A percentile compares a stretch with the other conserved stretches of the same genome.
phyloP scores from a whole-genome alignment of 768 basidiomycete genomes.

The Pisolithus sp. region DNA sequence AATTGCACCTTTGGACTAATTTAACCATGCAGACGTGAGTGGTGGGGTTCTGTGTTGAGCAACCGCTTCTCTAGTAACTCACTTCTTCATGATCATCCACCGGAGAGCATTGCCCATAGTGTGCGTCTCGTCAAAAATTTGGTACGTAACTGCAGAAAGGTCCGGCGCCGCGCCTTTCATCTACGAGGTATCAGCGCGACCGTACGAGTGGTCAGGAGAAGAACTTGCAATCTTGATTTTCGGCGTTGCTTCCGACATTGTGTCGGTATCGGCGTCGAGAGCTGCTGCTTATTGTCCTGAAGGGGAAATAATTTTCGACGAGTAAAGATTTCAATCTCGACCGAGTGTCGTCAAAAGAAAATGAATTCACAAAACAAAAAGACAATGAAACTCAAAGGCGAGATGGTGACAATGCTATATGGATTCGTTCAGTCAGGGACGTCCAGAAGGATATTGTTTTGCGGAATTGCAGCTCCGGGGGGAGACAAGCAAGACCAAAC shows the following conservation, averaged over 20 bases:
- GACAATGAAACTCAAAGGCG: neutral
- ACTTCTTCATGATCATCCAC: slow-evolving; percentile 99
- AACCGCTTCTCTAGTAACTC: slow-evolving; percentile 18
- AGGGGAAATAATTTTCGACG: slow-evolving; percentile 1
- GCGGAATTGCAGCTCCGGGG: slow-evolving; percentile 3
- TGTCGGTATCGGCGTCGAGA: neutral
- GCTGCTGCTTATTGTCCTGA: neutral
- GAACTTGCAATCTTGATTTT: slow-evolving; percentile 29
- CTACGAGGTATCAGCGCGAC: slow-evolving; percentile 36
- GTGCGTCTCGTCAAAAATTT: slow-evolving; percentile 90
- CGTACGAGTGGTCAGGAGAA: neutral
- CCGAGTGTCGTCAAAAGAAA: neutral
- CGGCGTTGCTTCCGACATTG: slow-evolving; percentile 23
- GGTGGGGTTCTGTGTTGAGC: neutral
- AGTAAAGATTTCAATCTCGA: too few relatives aligned
- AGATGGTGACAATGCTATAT: neutral
- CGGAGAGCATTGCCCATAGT: slow-evolving; percentile 91
- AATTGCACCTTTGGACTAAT: slow-evolving; percentile 88
- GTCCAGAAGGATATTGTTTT: slow-evolving; percentile 1
- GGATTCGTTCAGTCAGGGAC: neutral
- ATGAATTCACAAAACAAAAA: slow-evolving; percentile 3
- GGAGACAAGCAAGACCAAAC: slow-evolving; percentile 7
- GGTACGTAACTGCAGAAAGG: slow-evolving; percentile 85
- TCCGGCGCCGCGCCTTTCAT: slow-evolving; percentile 78
- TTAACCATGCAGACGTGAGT: slow-evolving; percentile 4